Evolutionary conservation across 2,329 filamentous ascomycete genomes (phyloP).

Genomic region (Phaeophleospora eucalypticola): DNA sequence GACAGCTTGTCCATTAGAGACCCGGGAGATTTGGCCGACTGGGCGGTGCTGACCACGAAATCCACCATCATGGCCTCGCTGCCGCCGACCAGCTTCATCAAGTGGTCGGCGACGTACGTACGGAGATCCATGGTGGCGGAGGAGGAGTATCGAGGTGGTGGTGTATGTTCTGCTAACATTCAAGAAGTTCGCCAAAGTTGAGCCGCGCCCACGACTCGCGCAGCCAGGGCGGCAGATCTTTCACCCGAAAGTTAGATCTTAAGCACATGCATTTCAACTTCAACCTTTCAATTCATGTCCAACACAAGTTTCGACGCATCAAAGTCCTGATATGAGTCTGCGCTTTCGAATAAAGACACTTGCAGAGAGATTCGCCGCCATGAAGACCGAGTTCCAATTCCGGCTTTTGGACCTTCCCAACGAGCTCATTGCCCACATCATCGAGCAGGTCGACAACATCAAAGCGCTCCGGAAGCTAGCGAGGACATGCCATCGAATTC

Average conservation of each 20-base stretch:
- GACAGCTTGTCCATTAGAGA: constrained; percentile 50
- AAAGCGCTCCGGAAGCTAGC: constrained; percentile 14
- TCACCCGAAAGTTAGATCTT: too few species aligned
- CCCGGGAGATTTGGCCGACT: constrained; percentile 45
- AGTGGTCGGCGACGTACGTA: constrained; percentile 45
- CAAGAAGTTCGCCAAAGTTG: background rate
- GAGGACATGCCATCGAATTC: constrained; percentile 15
- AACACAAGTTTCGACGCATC: too few species aligned
- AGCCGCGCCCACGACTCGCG: too few species aligned
- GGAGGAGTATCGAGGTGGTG: background rate
- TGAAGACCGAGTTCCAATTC: constrained; percentile 17
- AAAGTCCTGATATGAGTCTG: constrained; percentile 13
- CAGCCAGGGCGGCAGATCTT: too few species aligned
- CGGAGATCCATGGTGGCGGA: constrained; percentile 32
- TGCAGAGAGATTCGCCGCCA: constrained; percentile 11
- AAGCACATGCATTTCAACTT: too few species aligned
- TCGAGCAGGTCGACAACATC: constrained; percentile 19
- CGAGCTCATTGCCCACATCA: constrained; percentile 20
- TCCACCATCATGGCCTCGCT: constrained; percentile 55
- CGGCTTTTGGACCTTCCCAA: constrained; percentile 21
- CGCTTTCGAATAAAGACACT: constrained; percentile 8
- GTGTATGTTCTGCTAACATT: background rate
- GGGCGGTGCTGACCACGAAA: constrained; percentile 54
- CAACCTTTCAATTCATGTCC: too few species aligned
- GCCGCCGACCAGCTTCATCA: constrained; percentile 52